Percentiles rank a stretch among this genome's conserved stretches.
phyloP scores from a whole-genome alignment of 169 alveolate species.

The Theileria equi region DNA sequence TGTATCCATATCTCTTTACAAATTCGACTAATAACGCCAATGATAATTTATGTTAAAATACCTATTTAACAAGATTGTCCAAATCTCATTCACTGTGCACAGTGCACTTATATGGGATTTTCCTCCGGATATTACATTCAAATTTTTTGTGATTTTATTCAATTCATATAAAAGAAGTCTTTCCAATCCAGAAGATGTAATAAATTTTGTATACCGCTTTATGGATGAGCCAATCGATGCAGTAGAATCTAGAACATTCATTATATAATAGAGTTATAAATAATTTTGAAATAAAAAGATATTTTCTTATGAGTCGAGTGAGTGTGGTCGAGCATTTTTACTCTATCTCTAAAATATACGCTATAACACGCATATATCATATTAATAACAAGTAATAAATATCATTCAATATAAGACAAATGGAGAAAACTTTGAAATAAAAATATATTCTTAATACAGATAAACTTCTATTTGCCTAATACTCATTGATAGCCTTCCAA shows the following conservation, averaged over 20 bases:
- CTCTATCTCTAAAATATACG: too few relatives aligned
- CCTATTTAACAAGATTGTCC: slow-evolving; percentile 36
- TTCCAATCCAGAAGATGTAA: slow-evolving; percentile 49
- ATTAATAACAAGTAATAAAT: too few relatives aligned
- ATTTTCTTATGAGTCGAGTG: too few relatives aligned
- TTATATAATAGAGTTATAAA: background rate
- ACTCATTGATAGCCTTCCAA: too few relatives aligned
- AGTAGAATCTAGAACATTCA: slow-evolving; percentile 13
- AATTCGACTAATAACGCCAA: slow-evolving; percentile 14
- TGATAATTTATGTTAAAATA: background rate
- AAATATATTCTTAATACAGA: too few relatives aligned
- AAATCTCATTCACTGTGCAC: slow-evolving; percentile 14
- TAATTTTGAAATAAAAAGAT: too few relatives aligned
- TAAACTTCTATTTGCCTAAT: too few relatives aligned
- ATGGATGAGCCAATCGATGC: background rate
- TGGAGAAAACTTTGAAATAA: too few relatives aligned
- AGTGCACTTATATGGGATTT: slow-evolving; percentile 23
- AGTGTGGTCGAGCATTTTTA: too few relatives aligned
- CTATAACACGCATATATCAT: too few relatives aligned
- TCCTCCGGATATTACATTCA: slow-evolving; percentile 30
- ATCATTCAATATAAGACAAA: too few relatives aligned
- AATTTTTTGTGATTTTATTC: slow-evolving; percentile 14
- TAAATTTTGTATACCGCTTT: slow-evolving; percentile 21
- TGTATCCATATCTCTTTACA: slow-evolving; percentile 51
- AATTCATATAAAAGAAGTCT: slow-evolving; percentile 22